phyloP scores from a whole-genome alignment of 2,329 filamentous ascomycete genomes.

The Sclerotinia glacialis region DNA sequence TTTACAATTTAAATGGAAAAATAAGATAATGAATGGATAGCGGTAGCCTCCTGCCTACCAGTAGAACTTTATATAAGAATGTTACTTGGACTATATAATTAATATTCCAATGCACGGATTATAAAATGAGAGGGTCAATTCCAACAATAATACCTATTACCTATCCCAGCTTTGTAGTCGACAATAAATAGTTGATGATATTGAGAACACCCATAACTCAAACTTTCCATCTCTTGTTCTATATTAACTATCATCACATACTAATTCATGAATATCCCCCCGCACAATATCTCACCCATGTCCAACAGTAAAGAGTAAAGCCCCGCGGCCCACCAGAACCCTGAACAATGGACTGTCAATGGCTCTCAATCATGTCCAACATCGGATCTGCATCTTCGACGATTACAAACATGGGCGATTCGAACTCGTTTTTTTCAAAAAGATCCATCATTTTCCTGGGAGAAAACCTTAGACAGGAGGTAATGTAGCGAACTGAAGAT shows the following conservation, averaged over 20 bases:
- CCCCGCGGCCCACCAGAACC: no score
- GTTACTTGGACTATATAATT: no score
- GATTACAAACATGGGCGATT: not conserved
- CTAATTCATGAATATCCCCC: not conserved
- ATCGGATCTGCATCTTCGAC: not conserved
- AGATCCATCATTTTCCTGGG: not conserved
- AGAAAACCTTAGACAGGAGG: rapidly evolving
- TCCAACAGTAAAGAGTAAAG: not conserved
- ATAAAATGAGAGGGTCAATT: no score
- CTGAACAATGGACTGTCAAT: not conserved
- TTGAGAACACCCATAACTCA: no score
- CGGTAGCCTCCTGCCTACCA: no score
- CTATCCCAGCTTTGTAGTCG: not conserved
- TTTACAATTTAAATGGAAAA: no score
- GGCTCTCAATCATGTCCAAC: not conserved
- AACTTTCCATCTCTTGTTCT: not conserved
- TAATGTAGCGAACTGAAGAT: not conserved
- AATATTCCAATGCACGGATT: no score
- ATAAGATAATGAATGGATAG: no score
- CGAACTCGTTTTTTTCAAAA: not conserved
- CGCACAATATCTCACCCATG: not conserved
- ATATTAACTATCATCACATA: not conserved
- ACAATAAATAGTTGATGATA: rapidly evolving
- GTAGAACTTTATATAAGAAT: no score
- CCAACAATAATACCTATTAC: no score